Base-by-base conservation (phyloP, 768 basidiomycete genomes). In the Naematelia aurantialba region DNA sequence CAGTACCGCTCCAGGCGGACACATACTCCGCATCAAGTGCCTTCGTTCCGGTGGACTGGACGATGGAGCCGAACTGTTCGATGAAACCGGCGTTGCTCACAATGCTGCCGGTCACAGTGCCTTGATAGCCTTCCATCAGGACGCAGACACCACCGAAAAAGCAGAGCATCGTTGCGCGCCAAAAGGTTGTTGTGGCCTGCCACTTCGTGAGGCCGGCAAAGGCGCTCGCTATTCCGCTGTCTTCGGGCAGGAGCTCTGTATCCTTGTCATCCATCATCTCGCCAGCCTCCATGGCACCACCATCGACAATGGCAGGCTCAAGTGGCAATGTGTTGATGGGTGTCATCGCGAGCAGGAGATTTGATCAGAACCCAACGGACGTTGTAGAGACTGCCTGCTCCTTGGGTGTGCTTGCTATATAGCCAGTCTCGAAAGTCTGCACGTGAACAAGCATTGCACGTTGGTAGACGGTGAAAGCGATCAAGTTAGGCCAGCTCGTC, bases 11-110 rank as follows among this genome's bases (percentile, higher is more conserved):
- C 45, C 45, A 46, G 8, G 45, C 45, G 19, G 45, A 46, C 8
- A 46, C 45, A 24, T 46, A 46, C 14, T 46, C 24, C 4, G 45
- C 45, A 46, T 46, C 45, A 46, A 46, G 45, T 19, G 45, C 45
- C 45, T 19, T n/a, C 14, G 19, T 46, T n/a, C 45, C 45, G 19
- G 45, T 19, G 45, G 45, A 4, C 45, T 46, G 54, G 5, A 25
- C 25, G 11, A 47, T 45, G 8, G 63, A 65, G 4, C 63, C 67
- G 46, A 61, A 72, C 27, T 69, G 66, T 31, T 62, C 22, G 51
- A 73, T 64, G 56, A 73, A 73, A 1, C 69, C 69, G 8, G 44
- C 49, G 58, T 71, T 71, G 39, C 68, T 67, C 58, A 74, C 60
- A 55, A 71, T 65, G n/a, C 50, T 64, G 5, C 69, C 69, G 2